These are phyloP conservation scores for Metschnikowia borealis DNA, from an alignment of 805 yeast genomes.

Conservation along the genomic window DNA sequence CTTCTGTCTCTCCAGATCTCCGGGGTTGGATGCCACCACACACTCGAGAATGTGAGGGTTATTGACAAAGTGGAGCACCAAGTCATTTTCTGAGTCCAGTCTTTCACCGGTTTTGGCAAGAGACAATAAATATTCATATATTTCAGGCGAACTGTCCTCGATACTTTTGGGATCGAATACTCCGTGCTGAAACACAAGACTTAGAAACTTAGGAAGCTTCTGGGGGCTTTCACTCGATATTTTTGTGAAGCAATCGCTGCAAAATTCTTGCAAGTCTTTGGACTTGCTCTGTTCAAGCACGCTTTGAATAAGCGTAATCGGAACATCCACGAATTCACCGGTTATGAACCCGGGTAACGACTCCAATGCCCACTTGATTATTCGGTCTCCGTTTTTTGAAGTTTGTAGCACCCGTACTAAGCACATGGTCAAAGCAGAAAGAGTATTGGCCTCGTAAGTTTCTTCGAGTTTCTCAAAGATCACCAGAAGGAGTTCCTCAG, in stretches of 20 bases:
- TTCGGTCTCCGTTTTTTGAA: not conserved
- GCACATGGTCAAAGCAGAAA: not conserved
- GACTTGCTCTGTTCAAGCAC: constrained; percentile 6
- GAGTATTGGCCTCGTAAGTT: constrained; percentile 5
- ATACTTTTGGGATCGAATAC: not conserved
- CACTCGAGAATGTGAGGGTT: constrained; percentile 18
- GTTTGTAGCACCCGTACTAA: not conserved
- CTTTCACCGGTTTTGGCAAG: constrained; percentile 25
- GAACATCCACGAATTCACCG: constrained; percentile 23
- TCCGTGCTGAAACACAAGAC: constrained; percentile 2
- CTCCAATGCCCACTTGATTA: constrained; percentile 10
- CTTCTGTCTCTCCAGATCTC: constrained; percentile 10
- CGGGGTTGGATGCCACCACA: constrained; percentile 11
- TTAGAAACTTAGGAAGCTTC: constrained; percentile 4
- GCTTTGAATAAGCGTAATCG: constrained; percentile 15
- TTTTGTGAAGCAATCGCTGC: constrained; percentile 34
- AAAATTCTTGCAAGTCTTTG: constrained; percentile 5
- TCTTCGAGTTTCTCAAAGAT: constrained; percentile 9
- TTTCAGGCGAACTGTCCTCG: constrained; percentile 16
- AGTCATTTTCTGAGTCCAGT: constrained; percentile 18
- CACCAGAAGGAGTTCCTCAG: constrained; percentile 3
- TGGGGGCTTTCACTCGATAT: constrained; percentile 19
- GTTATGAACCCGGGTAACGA: constrained; percentile 24
- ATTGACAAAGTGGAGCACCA: constrained; percentile 20
- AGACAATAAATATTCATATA: constrained; percentile 28